Evolutionary conservation across 441 rosid genomes (phyloP).

Genomic region (Flueggea neowawraea): DNA sequence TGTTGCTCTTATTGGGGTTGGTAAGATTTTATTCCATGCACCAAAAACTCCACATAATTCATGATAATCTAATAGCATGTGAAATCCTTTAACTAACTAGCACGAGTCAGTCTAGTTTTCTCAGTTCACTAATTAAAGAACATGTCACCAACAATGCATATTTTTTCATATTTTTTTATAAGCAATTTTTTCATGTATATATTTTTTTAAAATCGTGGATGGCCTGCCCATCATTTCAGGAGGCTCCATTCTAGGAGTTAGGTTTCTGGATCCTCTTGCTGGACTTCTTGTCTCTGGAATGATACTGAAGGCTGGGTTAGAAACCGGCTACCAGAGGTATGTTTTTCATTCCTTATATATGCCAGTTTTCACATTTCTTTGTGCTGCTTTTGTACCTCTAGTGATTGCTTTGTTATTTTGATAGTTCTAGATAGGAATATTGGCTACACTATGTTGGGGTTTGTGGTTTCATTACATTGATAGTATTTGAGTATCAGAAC

Average conservation of each 20-base stretch:
- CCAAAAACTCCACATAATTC: not conserved
- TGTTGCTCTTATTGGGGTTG: conserved; percentile 93
- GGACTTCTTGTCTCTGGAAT: conserved; percentile 89
- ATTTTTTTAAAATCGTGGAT: conserved; percentile 10
- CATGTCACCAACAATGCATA: no score
- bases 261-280: conserved; percentile 91
- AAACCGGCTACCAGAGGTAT: conserved; percentile 92
- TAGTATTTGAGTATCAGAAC: not conserved
- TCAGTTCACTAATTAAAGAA: no score
- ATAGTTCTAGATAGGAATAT: conserved; percentile 3
- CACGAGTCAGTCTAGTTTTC: no score
- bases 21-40: conserved; percentile 42
- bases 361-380: not conserved
- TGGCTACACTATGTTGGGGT: no score
- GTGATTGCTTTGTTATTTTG: not conserved
- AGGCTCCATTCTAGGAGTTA: conserved; percentile 87
- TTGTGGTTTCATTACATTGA: no score
- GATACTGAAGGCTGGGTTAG: conserved; percentile 81
- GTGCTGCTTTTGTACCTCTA: not conserved
- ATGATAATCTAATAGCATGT: not conserved
- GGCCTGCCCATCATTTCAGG: conserved; percentile 44
- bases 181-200: conserved; percentile 1
- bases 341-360: conserved; percentile 4
- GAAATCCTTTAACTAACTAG: not conserved
- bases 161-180: no score